Percentiles rank a stretch among this genome's conserved stretches.
phyloP scores from a whole-genome alignment of 2,329 filamentous ascomycete species.

The Xylariaceae sp. region DNA sequence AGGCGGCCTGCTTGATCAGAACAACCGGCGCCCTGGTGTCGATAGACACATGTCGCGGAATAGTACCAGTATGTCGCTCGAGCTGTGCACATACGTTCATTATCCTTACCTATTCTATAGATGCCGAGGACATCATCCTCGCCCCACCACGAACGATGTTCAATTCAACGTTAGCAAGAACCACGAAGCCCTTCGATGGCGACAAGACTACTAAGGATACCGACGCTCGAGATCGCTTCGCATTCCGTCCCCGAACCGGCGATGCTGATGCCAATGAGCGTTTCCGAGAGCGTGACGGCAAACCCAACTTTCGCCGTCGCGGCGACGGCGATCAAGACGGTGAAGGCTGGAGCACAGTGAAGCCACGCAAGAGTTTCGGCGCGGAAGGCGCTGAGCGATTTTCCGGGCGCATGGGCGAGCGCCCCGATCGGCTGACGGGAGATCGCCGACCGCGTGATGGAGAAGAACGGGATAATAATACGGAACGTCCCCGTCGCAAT shows the following conservation, averaged over 20 bases:
- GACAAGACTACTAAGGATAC: slow-evolving; percentile 51
- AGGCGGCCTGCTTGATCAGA: slow-evolving; percentile 42
- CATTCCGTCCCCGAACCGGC: slow-evolving; percentile 50
- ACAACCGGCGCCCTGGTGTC: slow-evolving; percentile 47
- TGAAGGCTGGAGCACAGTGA: slow-evolving; percentile 72
- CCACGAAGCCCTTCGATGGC: slow-evolving; percentile 44
- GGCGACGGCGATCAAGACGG: slow-evolving; percentile 56
- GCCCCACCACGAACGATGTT: slow-evolving; percentile 82
- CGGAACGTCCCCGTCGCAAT: slow-evolving; percentile 44
- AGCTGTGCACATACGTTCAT: slow-evolving; percentile 3
- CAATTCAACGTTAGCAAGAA: slow-evolving; percentile 62
- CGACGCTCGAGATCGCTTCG: slow-evolving; percentile 56
- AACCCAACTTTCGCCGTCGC: slow-evolving; percentile 48
- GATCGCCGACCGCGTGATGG: slow-evolving; percentile 41
- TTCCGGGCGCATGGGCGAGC: slow-evolving; percentile 59
- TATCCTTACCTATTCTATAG: slow-evolving; percentile 39
- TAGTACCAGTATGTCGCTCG: slow-evolving; percentile 47
- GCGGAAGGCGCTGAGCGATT: slow-evolving; percentile 69
- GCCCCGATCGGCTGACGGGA: slow-evolving; percentile 39
- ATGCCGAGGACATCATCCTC: slow-evolving; percentile 77
- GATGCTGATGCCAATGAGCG: slow-evolving; percentile 42
- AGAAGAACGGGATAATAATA: slow-evolving; percentile 49
- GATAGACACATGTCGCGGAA: slow-evolving; percentile 56
- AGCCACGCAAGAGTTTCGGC: slow-evolving; percentile 70
- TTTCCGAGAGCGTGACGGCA: slow-evolving; percentile 40